A percentile compares a stretch with the other conserved stretches of the same genome.
phyloP scores from a whole-genome alignment of 352 stramenopile species.

The Pythium phragmitis region DNA sequence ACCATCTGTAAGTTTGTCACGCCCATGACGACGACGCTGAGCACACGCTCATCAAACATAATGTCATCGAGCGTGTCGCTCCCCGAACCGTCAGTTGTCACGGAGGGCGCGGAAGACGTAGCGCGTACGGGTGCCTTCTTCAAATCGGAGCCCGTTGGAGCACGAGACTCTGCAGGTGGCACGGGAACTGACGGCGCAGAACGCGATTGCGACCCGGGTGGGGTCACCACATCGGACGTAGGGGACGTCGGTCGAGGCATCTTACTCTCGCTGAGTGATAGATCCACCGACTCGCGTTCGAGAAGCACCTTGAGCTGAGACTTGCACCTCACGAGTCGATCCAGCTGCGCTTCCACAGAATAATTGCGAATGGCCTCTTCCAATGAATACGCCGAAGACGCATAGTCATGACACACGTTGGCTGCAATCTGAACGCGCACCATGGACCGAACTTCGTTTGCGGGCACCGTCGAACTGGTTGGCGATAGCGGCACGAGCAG shows the following conservation, averaged over 20 bases:
- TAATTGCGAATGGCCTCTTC: slow-evolving; percentile 25
- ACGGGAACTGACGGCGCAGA: background rate
- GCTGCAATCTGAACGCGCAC: slow-evolving; percentile 22
- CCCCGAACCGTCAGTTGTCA: slow-evolving; percentile 63
- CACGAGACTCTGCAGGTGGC: slow-evolving; percentile 3
- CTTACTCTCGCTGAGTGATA: slow-evolving; percentile 25
- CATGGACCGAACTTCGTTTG: slow-evolving; percentile 8
- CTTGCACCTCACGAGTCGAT: slow-evolving; percentile 62
- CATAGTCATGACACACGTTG: slow-evolving; percentile 2
- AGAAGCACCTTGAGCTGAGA: slow-evolving; percentile 65
- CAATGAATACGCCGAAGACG: background rate
- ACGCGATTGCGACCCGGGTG: slow-evolving; percentile 9
- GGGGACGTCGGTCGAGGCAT: slow-evolving; percentile 7
- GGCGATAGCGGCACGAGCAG: slow-evolving; percentile 15
- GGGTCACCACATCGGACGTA: slow-evolving; percentile 1
- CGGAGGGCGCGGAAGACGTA: slow-evolving; percentile 28
- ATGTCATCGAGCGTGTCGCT: slow-evolving; percentile 67
- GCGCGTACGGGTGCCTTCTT: slow-evolving; percentile 12
- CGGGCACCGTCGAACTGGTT: background rate
- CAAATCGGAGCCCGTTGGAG: slow-evolving; percentile 10
- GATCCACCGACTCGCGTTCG: slow-evolving; percentile 71
- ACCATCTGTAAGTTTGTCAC: slow-evolving; percentile 69
- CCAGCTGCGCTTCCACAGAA: slow-evolving; percentile 41
- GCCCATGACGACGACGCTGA: slow-evolving; percentile 73
- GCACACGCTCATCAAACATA: slow-evolving; percentile 58